Evolutionary conservation across 331 rosid species (phyloP).

Genomic region (Quercus lobata): DNA sequence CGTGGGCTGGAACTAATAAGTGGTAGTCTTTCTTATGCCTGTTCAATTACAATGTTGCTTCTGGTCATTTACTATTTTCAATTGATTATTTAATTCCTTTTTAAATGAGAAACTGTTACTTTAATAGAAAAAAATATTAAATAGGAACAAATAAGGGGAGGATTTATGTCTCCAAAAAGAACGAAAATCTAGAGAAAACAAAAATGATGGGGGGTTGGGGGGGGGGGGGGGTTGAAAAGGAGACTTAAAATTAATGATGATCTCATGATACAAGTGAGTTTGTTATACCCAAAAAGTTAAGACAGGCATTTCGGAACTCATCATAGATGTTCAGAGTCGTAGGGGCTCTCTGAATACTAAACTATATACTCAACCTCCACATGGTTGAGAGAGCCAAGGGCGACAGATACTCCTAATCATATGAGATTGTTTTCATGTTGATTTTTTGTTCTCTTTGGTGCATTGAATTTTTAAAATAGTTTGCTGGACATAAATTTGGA

Average conservation of each 20-base stretch:
- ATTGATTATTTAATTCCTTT: background rate
- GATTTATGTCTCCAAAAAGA: background rate
- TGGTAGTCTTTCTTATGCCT: conserved; percentile 44
- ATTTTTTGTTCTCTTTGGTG: background rate
- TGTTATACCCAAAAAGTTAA: background rate
- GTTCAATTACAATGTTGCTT: background rate
- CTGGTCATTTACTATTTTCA: background rate
- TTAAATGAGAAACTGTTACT: background rate
- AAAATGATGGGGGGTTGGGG: background rate
- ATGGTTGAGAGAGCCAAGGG: background rate
- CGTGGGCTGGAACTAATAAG: conserved; percentile 59
- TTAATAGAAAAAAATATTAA: background rate
- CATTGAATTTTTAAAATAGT: background rate
- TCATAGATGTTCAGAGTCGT: background rate
- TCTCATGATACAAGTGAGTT: no score
- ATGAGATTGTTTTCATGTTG: background rate
- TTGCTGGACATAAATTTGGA: background rate
- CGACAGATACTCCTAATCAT: background rate
- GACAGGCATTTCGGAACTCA: background rate
- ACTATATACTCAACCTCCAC: background rate
- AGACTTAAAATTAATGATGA: background rate
- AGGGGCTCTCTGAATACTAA: background rate
- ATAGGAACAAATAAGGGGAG: background rate
- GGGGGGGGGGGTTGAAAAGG: background rate
- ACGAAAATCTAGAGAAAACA: background rate